Evolutionary conservation across 2,329 filamentous ascomycete species (phyloP).

Genomic region (Aphanoascus verrucosus): DNA sequence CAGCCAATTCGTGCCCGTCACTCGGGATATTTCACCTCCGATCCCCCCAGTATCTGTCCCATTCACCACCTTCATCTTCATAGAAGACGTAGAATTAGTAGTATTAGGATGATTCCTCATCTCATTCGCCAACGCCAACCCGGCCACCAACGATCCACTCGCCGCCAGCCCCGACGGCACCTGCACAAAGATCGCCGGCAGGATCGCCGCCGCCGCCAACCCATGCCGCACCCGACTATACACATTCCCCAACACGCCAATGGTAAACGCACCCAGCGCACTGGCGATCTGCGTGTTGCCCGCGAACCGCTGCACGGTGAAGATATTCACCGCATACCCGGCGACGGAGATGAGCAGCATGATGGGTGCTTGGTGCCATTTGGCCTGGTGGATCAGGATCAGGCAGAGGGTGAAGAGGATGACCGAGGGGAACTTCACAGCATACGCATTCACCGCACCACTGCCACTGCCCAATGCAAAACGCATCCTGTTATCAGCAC

Average conservation of each 20-base stretch:
- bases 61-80: slow-evolving; percentile 4
- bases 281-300: slow-evolving; percentile 65
- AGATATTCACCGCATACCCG: slow-evolving; percentile 67
- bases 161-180: slow-evolving; percentile 52
- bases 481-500: slow-evolving; percentile 38
- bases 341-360: slow-evolving; percentile 65
- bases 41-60: slow-evolving; percentile 12
- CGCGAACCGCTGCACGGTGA: slow-evolving; percentile 54
- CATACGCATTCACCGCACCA: slow-evolving; percentile 32
- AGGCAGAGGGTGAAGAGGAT: slow-evolving; percentile 62
- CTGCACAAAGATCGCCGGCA: slow-evolving; percentile 72
- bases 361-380: slow-evolving; percentile 64
- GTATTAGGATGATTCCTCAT: slow-evolving; percentile 33
- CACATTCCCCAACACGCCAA: slow-evolving; percentile 67
- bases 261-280: slow-evolving; percentile 63
- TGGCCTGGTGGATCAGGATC: slow-evolving; percentile 70
- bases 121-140: slow-evolving; percentile 47
- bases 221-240: slow-evolving; percentile 64
- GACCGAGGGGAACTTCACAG: slow-evolving; percentile 60
- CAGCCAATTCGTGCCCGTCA: slow-evolving; percentile 27
- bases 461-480: not conserved
- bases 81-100: slow-evolving; percentile 1
- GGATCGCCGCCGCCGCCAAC: slow-evolving; percentile 70
- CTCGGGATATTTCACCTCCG: slow-evolving; percentile 1
- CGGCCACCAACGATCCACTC: slow-evolving; percentile 46